Evolutionary conservation across 352 stramenopile genomes (phyloP), one percentile per base, ranked within the genome.

Genomic region (Phytophthora fragariaefolia): DNA sequence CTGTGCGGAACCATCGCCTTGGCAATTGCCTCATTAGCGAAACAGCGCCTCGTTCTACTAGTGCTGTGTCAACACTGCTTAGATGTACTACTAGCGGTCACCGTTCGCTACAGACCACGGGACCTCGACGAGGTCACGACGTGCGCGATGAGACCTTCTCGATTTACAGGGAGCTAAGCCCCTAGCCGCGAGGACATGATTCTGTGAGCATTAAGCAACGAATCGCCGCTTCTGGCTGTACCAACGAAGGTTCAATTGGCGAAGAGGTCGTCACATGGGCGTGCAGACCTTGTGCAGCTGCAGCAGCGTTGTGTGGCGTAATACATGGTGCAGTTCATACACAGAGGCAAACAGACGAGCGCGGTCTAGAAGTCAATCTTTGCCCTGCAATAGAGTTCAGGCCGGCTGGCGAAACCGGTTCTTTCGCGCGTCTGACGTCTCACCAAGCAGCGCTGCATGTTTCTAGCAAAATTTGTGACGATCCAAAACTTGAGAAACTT

Each of bases 391-490:
- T 43, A 18, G 34, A 43, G 34, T 43, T 17, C 20, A 7, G 18
- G 18, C 42, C 17, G 32, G 51, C 43, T 28, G 23, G 45, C 50
- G 48, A 57, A 40, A 55, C 56, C 23, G 30, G 46, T 64, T 64
- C 23, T 63, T 57, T 57, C 50, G 49, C 51, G 51, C 51, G 45
- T 30, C 28, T 40, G 46, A 57, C 57, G 57, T 64, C 57, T 64
- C 57, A 64, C 45, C 57, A 63, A 63, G 43, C 28, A 47, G 52
- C 38, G 15, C 12, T 7, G 43, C 45, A 45, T 57, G 32, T 47
- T 56, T 64, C 32, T 64, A 22, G 7, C 20, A 56, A 63, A 34
- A 43, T 42, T 12, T 12, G 5, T 9, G 32, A 38, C 34, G 45
- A 58, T 17, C 2, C 22, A 6, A 42, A 17, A 46, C n/a, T n/a